Conservation (phyloP, 495 filamentous ascomycete genomes). For the Sphaerosporella brunnea region DNA sequence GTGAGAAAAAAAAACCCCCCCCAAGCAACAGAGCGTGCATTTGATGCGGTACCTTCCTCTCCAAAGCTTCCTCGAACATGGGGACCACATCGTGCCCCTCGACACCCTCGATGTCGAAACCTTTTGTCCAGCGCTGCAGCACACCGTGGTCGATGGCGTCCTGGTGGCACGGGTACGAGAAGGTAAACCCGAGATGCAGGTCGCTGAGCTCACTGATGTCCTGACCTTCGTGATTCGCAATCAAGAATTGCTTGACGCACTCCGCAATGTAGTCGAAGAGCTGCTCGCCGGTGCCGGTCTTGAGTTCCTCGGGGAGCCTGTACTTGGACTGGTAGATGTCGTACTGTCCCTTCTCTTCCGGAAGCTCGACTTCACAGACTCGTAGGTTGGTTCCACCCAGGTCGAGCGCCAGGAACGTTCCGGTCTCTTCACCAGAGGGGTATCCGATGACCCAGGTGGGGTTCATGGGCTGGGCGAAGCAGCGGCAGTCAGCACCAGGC, state of each 20-base stretch:
- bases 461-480: conserved; percentile 94
- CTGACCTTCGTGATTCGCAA: conserved; percentile 62
- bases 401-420: conserved; percentile 83
- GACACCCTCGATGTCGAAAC: conserved; percentile 91
- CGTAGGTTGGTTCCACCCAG: conserved; percentile 98
- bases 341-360: conserved; percentile 82
- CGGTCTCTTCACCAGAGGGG: conserved; percentile 74
- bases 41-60: conserved; percentile 51
- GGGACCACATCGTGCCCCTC: conserved; percentile 92
- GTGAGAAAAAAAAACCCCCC: no score
- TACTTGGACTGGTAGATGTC: conserved; percentile 99
- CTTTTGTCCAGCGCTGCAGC: conserved; percentile 96
- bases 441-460: conserved; percentile 95
- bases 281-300: conserved; percentile 75
- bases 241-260: conserved; percentile 88
- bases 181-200: conserved; percentile 87
- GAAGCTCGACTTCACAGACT: conserved; percentile 88
- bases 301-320: conserved; percentile 87
- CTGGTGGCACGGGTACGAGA: conserved; percentile 93
- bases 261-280: conserved; percentile 97
- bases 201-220: conserved; percentile 42
- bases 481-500: no score
- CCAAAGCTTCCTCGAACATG: conserved; percentile 68
- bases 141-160: conserved; percentile 92
- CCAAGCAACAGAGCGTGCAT: no score